Percentiles rank a stretch among this genome's conserved stretches.
Conservation (phyloP, 805 yeast genomes). For the Kodamaea neixiangensis region DNA sequence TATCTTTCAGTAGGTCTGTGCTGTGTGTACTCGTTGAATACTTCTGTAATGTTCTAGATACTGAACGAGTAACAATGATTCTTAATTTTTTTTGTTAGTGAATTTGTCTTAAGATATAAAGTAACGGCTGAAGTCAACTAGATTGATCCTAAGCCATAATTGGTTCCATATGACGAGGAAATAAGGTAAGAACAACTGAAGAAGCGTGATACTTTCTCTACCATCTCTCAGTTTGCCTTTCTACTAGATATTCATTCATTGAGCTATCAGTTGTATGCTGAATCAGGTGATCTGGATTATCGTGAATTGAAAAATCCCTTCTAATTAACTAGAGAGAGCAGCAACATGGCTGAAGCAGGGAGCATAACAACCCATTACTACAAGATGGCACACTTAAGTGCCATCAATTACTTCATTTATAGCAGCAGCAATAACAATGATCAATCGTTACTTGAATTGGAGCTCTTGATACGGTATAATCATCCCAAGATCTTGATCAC, state of each 20-base stretch:
- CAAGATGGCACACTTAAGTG: constrained; percentile 39
- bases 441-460: constrained; percentile 42
- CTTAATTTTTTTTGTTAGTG: neutral
- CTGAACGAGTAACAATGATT: neutral
- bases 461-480: constrained; percentile 35
- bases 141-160: too few species aligned
- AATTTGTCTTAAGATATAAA: neutral
- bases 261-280: neutral
- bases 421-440: constrained; percentile 30
- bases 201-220: too few species aligned
- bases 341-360: constrained; percentile 20
- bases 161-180: too few species aligned
- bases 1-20: neutral
- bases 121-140: too few species aligned
- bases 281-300: neutral
- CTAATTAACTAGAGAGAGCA: neutral
- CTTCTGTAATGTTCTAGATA: neutral
- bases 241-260: too few species aligned
- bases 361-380: constrained; percentile 39
- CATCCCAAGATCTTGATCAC: constrained; percentile 41
- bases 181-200: too few species aligned
- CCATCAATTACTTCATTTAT: constrained; percentile 33
- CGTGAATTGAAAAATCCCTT: neutral
- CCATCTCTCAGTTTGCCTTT: too few species aligned
- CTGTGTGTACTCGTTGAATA: neutral